Conservation (phyloP, 2,329 filamentous ascomycete species). For the Mariannaea sp. region DNA sequence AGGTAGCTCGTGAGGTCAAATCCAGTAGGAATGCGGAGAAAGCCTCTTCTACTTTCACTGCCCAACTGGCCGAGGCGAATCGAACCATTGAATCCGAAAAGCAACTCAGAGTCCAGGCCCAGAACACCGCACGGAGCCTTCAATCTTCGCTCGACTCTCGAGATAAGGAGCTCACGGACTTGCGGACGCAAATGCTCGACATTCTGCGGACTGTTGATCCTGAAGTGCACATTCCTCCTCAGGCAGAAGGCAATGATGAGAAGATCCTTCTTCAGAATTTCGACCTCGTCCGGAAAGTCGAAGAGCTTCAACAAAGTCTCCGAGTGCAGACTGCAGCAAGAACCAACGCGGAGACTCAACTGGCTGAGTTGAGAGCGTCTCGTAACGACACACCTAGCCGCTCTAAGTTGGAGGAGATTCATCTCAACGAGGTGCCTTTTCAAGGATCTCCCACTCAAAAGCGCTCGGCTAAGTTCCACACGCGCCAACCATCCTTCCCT, state of each 20-base stretch:
- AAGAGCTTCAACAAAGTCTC: constrained; percentile 86
- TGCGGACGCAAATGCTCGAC: constrained; percentile 77
- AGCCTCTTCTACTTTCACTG: constrained; percentile 75
- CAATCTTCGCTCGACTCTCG: constrained; percentile 79
- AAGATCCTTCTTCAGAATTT: constrained; percentile 76
- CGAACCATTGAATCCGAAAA: constrained; percentile 88
- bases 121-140: constrained; percentile 80
- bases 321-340: constrained; percentile 82
- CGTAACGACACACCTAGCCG: constrained; percentile 74
- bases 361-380: constrained; percentile 76
- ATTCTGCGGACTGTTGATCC: constrained; percentile 89
- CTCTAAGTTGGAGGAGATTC: constrained; percentile 83
- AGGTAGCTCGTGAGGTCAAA: constrained; percentile 88
- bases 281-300: constrained; percentile 83
- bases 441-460: constrained; percentile 76
- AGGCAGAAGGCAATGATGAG: constrained; percentile 63
- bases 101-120: constrained; percentile 82
- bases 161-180: constrained; percentile 79
- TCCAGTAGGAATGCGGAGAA: constrained; percentile 89
- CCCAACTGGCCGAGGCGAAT: constrained; percentile 87
- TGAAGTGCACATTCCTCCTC: constrained; percentile 66
- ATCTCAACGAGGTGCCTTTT: constrained; percentile 76
- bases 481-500: constrained; percentile 69
- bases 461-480: constrained; percentile 59
- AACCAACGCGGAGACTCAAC: constrained; percentile 79